Evolutionary conservation across 2,329 filamentous ascomycete genomes (phyloP).

Genomic region (Penicillium verrucosum): DNA sequence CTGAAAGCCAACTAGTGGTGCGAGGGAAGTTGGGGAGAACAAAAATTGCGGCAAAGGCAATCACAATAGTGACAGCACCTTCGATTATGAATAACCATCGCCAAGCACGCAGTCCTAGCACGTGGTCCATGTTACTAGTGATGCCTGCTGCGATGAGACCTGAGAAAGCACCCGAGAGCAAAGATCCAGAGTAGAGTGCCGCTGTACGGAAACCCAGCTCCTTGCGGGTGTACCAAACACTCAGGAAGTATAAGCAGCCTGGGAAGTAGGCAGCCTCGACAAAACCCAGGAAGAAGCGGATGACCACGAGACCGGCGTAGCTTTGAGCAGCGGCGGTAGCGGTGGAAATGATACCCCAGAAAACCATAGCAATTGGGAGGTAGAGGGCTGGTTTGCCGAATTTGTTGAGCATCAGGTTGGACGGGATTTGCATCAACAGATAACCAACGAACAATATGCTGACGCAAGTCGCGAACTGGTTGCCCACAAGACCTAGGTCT

Average conservation of each 20-base stretch:
- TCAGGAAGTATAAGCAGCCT: slow-evolving; percentile 41
- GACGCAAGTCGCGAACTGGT: slow-evolving; percentile 32
- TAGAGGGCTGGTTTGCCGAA: slow-evolving; percentile 51
- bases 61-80: slow-evolving; percentile 60
- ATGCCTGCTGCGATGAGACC: slow-evolving; percentile 65
- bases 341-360: slow-evolving; percentile 62
- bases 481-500: slow-evolving; percentile 17
- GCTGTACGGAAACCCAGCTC: slow-evolving; percentile 43
- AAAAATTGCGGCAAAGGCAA: slow-evolving; percentile 57
- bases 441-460: slow-evolving; percentile 56
- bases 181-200: slow-evolving; percentile 57
- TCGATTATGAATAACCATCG: slow-evolving; percentile 70
- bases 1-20: slow-evolving; percentile 58
- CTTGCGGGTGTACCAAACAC: slow-evolving; percentile 23
- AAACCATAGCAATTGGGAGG: slow-evolving; percentile 53
- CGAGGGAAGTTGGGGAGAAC: slow-evolving; percentile 67
- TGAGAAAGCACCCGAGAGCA: slow-evolving; percentile 70
- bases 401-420: slow-evolving; percentile 50
- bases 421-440: slow-evolving; percentile 59
- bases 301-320: slow-evolving; percentile 47
- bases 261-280: slow-evolving; percentile 36
- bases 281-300: slow-evolving; percentile 48
- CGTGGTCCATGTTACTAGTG: slow-evolving; percentile 60
- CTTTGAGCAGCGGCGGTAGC: slow-evolving; percentile 37
- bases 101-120: slow-evolving; percentile 56